These are phyloP conservation scores for Erythrobasidium hasegawianum DNA, from an alignment of 1,284 basidiomycete genomes.

Conservation along the genomic window DNA sequence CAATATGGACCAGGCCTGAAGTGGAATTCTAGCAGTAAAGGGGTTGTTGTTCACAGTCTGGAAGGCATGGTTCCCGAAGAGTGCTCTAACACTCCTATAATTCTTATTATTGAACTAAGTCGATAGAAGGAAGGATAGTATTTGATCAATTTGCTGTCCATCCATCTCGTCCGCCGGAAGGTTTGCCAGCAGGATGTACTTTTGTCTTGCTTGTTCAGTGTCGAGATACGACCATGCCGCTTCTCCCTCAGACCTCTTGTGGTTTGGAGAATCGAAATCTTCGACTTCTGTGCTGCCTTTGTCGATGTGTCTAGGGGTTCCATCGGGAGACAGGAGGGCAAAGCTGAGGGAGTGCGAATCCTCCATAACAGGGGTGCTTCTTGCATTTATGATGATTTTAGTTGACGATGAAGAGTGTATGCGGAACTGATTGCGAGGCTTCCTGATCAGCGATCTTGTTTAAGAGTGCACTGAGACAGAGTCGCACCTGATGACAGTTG, in stretches of 20 bases:
- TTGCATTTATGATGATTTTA: constrained; percentile 12
- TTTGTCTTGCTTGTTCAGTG: not conserved
- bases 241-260: no score
- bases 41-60: no score
- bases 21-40: no score
- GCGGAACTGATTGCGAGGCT: constrained; percentile 19
- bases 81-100: no score
- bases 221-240: not conserved
- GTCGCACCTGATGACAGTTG: constrained; percentile 33
- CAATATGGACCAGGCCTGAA: no score
- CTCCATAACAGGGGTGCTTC: constrained; percentile 26
- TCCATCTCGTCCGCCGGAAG: constrained; percentile 4
- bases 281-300: not conserved
- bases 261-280: not conserved
- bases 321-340: constrained; percentile 8
- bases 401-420: constrained; percentile 14
- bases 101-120: no score
- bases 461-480: no score
- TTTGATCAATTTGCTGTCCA: not conserved
- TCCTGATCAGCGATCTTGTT: no score
- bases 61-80: no score
- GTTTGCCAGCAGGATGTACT: not conserved
- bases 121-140: not conserved
- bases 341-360: constrained; percentile 9
- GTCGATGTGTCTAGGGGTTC: not conserved